Evolutionary conservation across 495 filamentous ascomycete genomes (phyloP), one percentile per base, ranked within the genome.

Genomic region (Talaromyces thailandensis): DNA sequence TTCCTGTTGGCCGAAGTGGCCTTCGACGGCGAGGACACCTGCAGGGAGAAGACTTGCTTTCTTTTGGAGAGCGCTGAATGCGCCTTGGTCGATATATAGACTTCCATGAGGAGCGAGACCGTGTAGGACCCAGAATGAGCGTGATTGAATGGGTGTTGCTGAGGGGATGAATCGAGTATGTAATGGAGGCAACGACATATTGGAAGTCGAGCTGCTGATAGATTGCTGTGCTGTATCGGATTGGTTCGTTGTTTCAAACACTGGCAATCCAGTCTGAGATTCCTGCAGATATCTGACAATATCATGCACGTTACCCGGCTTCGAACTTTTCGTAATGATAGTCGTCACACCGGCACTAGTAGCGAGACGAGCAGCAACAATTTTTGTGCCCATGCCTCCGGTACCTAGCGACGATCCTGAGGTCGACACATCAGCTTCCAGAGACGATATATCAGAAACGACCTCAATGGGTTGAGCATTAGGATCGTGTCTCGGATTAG

Each of bases 351-450:
- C 94, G 37, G 92, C 94, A 58, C 92, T 94, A 37, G 91, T 97
- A 56, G 93, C 94, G 25, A 98, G 86, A 55, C 91, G 86, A 37
- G 94, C 94, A 32, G 94, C 94, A 18, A 96, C 90, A 65, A 98
- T 96, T 74, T 98, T 98, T 56, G 94, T 98, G 57, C 88, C 86
- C 94, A 98, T 98, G 43, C 94, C 94, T 12, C 94, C 94, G n/a
- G 95, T 98, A 32, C 94, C 94, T 12, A 98, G 75, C 14, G 86
- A 80, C 5, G 92, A 96, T 9, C 94, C 94, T 37, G 92, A 89
- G 24, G 88, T 88, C 16, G 92, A 96, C 14, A 96, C 92, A 73
- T 98, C 94, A 6, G 91, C 94, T 65, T 88, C 86, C n/a, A 98
- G 79, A 21, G 84, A 81, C 0, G 82, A 78, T 50, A 98, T 96